Percentiles rank a stretch among this genome's conserved stretches.
These are phyloP conservation scores for Fusarium metavorans DNA, from an alignment of 2,329 filamentous ascomycete species.

Conservation along the genomic window DNA sequence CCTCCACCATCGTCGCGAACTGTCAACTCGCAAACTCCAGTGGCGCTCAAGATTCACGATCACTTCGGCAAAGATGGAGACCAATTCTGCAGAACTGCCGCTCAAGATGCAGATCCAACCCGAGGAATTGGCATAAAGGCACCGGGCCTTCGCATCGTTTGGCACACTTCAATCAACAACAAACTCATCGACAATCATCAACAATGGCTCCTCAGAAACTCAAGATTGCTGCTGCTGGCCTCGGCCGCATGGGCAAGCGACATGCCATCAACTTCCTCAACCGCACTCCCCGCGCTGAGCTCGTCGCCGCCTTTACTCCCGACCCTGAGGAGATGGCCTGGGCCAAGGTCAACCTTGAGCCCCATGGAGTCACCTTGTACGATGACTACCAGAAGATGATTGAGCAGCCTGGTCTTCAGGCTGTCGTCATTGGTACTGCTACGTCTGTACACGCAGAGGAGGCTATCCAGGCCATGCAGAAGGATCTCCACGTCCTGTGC, in stretches of 20 bases:
- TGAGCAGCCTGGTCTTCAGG: constrained; percentile 51
- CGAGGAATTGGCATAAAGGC: constrained; percentile 9
- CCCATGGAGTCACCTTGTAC: constrained; percentile 58
- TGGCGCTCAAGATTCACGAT: background rate
- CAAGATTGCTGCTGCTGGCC: constrained; percentile 60
- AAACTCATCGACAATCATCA: constrained; percentile 11
- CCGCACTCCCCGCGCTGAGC: constrained; percentile 58
- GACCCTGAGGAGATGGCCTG: constrained; percentile 58
- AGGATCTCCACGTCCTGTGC: constrained; percentile 67
- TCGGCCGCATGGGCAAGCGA: constrained; percentile 65
- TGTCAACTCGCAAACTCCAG: background rate
- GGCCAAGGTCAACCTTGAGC: constrained; percentile 57
- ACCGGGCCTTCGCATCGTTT: background rate
- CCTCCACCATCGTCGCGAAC: background rate
- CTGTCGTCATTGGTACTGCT: constrained; percentile 55
- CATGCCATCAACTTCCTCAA: constrained; percentile 63
- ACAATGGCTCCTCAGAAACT: constrained; percentile 47
- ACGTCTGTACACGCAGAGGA: constrained; percentile 69
- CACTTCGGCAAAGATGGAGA: background rate
- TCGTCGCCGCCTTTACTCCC: constrained; percentile 63
- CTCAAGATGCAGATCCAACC: background rate
- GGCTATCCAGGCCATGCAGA: constrained; percentile 66
- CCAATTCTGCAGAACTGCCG: background rate
- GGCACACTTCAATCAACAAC: background rate
- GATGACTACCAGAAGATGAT: constrained; percentile 61